These are phyloP conservation scores for Chalciporus sphaerocephalus DNA, from an alignment of 768 basidiomycete genomes.

Conservation along the genomic window DNA sequence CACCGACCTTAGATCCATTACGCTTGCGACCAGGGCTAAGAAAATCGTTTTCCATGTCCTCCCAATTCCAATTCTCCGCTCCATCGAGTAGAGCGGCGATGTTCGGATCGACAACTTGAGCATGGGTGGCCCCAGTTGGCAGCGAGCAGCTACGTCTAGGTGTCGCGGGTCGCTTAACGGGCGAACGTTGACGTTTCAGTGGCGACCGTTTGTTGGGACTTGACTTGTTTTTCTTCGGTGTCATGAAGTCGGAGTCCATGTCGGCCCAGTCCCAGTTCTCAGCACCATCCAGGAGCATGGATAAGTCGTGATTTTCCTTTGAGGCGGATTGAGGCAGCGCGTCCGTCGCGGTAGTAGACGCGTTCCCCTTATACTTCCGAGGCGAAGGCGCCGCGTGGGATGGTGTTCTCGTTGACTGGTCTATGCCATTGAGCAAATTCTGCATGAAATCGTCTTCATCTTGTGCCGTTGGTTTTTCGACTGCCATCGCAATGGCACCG, in stretches of 20 bases:
- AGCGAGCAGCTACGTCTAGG: constrained; percentile 12
- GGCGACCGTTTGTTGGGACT: constrained; percentile 26
- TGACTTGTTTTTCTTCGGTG: constrained; percentile 44
- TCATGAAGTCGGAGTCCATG: constrained; percentile 46
- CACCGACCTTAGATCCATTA: constrained; percentile 19
- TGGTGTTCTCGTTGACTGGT: constrained; percentile 41
- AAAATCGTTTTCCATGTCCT: constrained; percentile 48
- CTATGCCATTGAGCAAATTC: constrained; percentile 47
- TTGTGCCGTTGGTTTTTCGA: constrained; percentile 30
- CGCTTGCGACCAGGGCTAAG: constrained; percentile 43
- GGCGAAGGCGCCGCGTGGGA: constrained; percentile 25
- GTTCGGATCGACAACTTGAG: constrained; percentile 35
- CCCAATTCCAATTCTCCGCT: constrained; percentile 68
- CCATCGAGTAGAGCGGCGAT: constrained; percentile 53
- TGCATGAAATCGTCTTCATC: constrained; percentile 62
- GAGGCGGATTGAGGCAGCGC: not conserved
- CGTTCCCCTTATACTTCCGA: constrained; percentile 16
- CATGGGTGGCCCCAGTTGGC: not conserved
- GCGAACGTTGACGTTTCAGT: constrained; percentile 13
- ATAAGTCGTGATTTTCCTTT: constrained; percentile 36
- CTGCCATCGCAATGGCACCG: constrained; percentile 30
- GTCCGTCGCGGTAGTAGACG: constrained; percentile 1
- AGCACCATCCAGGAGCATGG: constrained; percentile 54
- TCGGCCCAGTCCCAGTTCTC: constrained; percentile 70
- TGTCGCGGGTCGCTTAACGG: constrained; percentile 12